These are phyloP conservation scores for Ustilago trichophora DNA, from an alignment of 1,284 basidiomycete species.

Conservation along the genomic window DNA sequence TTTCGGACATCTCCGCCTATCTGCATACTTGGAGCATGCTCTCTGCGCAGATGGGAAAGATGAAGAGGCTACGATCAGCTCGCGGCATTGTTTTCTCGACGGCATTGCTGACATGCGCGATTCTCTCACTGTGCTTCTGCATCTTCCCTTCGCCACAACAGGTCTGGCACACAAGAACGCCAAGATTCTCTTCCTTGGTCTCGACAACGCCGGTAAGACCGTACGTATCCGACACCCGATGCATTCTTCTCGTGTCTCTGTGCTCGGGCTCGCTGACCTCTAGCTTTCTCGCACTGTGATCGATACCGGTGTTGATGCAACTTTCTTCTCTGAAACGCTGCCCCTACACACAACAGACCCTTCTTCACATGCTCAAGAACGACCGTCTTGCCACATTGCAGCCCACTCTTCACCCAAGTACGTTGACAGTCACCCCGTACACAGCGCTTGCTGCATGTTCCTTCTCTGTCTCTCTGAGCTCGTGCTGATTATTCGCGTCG, in stretches of 20 bases:
- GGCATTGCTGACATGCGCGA: neutral
- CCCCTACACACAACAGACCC: constrained; percentile 73
- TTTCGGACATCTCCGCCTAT: neutral
- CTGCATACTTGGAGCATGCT: neutral
- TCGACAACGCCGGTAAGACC: constrained; percentile 99
- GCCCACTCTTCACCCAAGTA: constrained; percentile 98
- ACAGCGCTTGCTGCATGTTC: too few relatives aligned
- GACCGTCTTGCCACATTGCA: constrained; percentile 97
- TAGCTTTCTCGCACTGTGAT: too few relatives aligned
- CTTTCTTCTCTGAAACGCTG: neutral
- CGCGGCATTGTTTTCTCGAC: neutral
- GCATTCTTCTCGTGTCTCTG: neutral
- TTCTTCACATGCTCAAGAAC: constrained; percentile 99
- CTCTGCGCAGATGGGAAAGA: too few relatives aligned
- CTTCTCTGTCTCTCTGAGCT: too few relatives aligned
- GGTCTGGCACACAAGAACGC: constrained; percentile 98
- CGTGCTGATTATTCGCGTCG: too few relatives aligned
- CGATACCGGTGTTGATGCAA: too few relatives aligned
- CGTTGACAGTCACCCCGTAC: constrained; percentile 52
- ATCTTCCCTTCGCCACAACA: neutral
- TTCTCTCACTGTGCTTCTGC: neutral
- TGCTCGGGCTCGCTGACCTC: too few relatives aligned
- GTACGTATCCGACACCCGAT: constrained; percentile 70
- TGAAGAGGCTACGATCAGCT: too few relatives aligned
- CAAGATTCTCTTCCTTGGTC: constrained; percentile 96